These are phyloP conservation scores for Termitomyces sp. DNA, from an alignment of 768 basidiomycete species.

Conservation along the genomic window DNA sequence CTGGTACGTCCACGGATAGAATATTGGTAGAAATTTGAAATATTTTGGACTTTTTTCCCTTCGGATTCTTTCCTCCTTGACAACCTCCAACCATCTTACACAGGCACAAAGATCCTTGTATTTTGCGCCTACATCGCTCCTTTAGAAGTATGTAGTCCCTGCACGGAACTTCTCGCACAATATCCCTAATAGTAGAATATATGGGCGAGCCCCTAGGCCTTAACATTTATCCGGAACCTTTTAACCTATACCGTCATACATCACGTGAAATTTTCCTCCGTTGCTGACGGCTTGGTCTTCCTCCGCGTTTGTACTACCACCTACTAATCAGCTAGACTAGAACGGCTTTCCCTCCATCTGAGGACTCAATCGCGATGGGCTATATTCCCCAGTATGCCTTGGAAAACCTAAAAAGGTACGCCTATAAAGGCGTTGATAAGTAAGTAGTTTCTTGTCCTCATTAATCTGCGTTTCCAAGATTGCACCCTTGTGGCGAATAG, in stretches of 20 bases:
- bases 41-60: constrained; percentile 3
- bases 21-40: neutral
- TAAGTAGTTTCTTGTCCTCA: constrained; percentile 22
- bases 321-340: neutral
- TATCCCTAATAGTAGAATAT: neutral
- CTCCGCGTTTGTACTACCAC: neutral
- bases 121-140: neutral
- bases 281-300: neutral
- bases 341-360: neutral
- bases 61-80: neutral
- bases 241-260: neutral
- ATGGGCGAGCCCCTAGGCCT: neutral
- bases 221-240: neutral
- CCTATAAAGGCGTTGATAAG: constrained; percentile 83
- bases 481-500: constrained; percentile 27
- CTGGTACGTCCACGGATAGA: neutral
- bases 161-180: neutral
- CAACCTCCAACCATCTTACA: neutral
- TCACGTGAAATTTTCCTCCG: neutral
- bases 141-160: neutral
- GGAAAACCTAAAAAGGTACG: constrained; percentile 69
- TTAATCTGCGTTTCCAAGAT: constrained; percentile 4
- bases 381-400: constrained; percentile 67
- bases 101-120: neutral
- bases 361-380: constrained; percentile 29